These are phyloP conservation scores for Dendrobium chrysotoxum DNA, from an alignment of 106 monocot species.

Conservation along the genomic window DNA sequence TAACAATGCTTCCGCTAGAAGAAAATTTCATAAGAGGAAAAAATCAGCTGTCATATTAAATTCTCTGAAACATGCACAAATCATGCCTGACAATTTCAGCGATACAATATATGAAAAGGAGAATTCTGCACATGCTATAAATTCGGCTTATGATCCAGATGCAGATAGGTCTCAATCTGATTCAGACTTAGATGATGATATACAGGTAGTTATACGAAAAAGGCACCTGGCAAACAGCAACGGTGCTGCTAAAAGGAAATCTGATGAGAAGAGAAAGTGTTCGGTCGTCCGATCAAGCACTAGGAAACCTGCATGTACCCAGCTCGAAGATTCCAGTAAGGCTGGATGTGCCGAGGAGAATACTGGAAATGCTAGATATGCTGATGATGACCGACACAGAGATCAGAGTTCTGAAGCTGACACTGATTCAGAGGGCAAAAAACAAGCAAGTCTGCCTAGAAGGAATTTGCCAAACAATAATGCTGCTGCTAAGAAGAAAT, in stretches of 20 bases:
- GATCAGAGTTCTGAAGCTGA: not conserved
- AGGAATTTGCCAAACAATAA: not conserved
- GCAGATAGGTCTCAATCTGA: not conserved
- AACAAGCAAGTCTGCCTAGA: conserved; percentile 10
- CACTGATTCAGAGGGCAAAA: conserved; percentile 10
- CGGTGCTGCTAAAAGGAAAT: no score
- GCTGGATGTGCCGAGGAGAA: not conserved
- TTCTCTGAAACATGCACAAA: not conserved
- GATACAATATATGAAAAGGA: not conserved
- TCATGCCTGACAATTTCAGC: not conserved
- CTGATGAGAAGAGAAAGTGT: conserved; percentile 14
- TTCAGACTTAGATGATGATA: not conserved
- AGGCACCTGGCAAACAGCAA: not conserved
- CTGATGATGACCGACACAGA: not conserved
- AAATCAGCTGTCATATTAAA: not conserved
- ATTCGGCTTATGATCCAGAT: not conserved
- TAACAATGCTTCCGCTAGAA: not conserved
- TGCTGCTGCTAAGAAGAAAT: not conserved
- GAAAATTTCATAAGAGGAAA: not conserved
- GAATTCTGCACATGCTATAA: not conserved
- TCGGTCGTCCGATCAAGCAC: conserved; percentile 26
- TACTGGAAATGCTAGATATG: not conserved
- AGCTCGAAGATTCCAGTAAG: conserved; percentile 8
- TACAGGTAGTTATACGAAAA: not conserved
- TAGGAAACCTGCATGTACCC: not conserved